Evolutionary conservation across 2,329 filamentous ascomycete genomes (phyloP), one percentile per base, ranked within the genome.

Genomic region (Curvularia lunata): DNA sequence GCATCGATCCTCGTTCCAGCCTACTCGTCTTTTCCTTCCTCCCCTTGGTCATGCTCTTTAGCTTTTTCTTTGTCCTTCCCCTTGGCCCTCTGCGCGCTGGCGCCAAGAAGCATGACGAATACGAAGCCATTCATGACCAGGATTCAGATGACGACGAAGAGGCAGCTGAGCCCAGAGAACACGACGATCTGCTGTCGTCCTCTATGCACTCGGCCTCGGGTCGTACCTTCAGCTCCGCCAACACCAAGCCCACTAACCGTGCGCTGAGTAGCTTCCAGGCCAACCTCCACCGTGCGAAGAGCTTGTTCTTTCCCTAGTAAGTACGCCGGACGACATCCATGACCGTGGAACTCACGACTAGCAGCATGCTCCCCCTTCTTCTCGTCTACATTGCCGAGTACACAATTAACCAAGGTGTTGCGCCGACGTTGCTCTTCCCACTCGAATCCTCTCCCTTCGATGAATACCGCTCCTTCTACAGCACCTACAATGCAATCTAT

Each of bases 331-430:
- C 23, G 23, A 25, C 4, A 25, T 25, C 23, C 5, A 16, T 2
- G 8, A 61, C 19, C 43, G 8, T 9, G 12, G 2, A 23, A 46
- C 43, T 70, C 56, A 70, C 51, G 57, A 70, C 49, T 6, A 25
- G 18, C 53, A 85, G 84, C 75, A 98, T 99, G 92, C 83, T 96
- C 3, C 95, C 95, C 0, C 83, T 99, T 13, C 83, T 98, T 32
- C 80, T 98, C 16, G 95, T 99, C 28, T 99, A 97, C 75, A 85
- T 98, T 34, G 92, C 93, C 55, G 95, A 99, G 80, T 99, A 99
- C 75, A 96, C 91, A 54, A 97, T 98, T 77, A 98, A 98, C 79
- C 93, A 97, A 80, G 94, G 93, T 34, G 92, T 98, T 0, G 84
- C 92, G 0, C 94, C 95, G 0, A 97, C 92, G 0, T 82, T 98